A percentile compares a stretch with the other conserved stretches of the same genome.
phyloP scores from a whole-genome alignment of 345 rosid genomes.

The Diplotaxis tenuifolia region DNA sequence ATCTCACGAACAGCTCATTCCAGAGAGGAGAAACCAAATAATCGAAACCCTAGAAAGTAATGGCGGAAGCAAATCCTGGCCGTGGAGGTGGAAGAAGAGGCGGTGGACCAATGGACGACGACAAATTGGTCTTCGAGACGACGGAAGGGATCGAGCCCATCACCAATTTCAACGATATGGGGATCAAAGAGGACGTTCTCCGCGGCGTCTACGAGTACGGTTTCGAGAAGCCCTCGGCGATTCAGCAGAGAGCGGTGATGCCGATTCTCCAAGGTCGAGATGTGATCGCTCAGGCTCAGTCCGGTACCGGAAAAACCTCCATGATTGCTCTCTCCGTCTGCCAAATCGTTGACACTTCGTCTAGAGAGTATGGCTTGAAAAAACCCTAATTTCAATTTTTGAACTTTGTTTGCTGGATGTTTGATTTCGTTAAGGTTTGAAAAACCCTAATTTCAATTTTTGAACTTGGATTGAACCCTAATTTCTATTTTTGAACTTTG shows the following conservation, averaged over 20 bases:
- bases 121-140: conserved; percentile 76
- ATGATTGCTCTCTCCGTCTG: conserved; percentile 96
- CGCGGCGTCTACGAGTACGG: conserved; percentile 88
- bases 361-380: conserved; percentile 60
- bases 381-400: conserved; percentile 31
- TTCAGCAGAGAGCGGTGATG: conserved; percentile 94
- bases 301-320: conserved; percentile 97
- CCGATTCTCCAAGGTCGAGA: conserved; percentile 90
- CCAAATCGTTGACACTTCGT: conserved; percentile 69
- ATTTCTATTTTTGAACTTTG: too few species aligned
- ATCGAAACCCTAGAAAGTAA: conserved; percentile 37
- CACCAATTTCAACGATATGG: conserved; percentile 81
- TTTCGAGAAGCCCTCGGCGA: conserved; percentile 93
- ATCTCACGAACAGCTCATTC: not conserved
- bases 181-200: conserved; percentile 69
- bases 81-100: conserved; percentile 48
- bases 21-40: not conserved
- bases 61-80: conserved; percentile 43
- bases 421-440: not conserved
- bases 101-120: conserved; percentile 45
- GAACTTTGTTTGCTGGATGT: not conserved
- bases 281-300: conserved; percentile 96
- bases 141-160: conserved; percentile 87
- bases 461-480: too few species aligned
- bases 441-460: too few species aligned